phyloP scores from a whole-genome alignment of 2,329 filamentous ascomycete species.

The Arthroderma sp. region DNA sequence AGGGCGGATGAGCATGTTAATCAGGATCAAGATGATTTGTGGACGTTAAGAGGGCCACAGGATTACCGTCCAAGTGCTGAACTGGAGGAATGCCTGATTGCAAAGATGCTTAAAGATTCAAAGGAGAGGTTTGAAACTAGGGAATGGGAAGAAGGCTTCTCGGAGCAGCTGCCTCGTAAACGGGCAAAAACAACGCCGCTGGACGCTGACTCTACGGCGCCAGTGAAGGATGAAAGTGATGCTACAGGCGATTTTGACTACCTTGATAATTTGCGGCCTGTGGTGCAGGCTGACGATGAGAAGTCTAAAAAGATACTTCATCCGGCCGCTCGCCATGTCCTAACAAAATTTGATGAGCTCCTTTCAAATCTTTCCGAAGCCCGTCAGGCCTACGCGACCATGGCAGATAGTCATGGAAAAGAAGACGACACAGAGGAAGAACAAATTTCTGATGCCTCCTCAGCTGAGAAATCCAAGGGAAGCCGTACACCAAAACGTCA shows the following conservation, averaged over 20 bases:
- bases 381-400: slow-evolving; percentile 38
- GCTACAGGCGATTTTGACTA: slow-evolving; percentile 10
- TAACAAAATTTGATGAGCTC: slow-evolving; percentile 56
- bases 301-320: slow-evolving; percentile 50
- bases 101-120: slow-evolving; percentile 51
- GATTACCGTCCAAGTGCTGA: slow-evolving; percentile 42
- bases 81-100: slow-evolving; percentile 58
- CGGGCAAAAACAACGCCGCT: slow-evolving; percentile 10
- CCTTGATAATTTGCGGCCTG: slow-evolving; percentile 28
- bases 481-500: too few species aligned
- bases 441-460: slow-evolving; percentile 6
- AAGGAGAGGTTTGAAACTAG: slow-evolving; percentile 48
- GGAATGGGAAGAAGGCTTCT: slow-evolving; percentile 17
- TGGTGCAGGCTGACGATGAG: slow-evolving; percentile 58
- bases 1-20: slow-evolving; percentile 38
- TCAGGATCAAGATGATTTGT: slow-evolving; percentile 38
- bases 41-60: slow-evolving; percentile 37
- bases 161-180: neutral
- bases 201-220: slow-evolving; percentile 10
- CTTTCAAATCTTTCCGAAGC: slow-evolving; percentile 58
- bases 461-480: neutral
- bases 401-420: slow-evolving; percentile 18
- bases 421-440: slow-evolving; percentile 14
- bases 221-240: slow-evolving; percentile 7
- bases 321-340: slow-evolving; percentile 56